phyloP scores from a whole-genome alignment of 2,329 filamentous ascomycete genomes.

The Fusarium illudens region DNA sequence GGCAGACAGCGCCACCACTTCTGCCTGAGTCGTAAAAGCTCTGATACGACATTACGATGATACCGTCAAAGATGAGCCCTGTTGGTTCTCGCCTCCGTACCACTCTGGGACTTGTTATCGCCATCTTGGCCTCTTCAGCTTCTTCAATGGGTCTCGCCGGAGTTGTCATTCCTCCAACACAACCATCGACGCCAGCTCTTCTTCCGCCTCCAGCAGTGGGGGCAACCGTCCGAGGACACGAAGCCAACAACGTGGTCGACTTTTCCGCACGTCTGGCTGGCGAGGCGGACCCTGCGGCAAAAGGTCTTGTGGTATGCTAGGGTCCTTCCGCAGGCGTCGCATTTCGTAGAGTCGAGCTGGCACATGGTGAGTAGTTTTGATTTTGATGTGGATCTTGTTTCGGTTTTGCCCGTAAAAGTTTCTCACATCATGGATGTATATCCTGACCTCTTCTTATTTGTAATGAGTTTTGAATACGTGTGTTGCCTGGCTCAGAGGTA shows the following conservation, averaged over 20 bases:
- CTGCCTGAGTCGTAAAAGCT: not conserved
- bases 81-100: not conserved
- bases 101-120: not conserved
- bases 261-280: not conserved
- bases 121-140: not conserved
- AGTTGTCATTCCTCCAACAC: not conserved
- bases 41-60: not conserved
- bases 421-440: not conserved
- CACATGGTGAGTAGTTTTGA: not conserved
- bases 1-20: not conserved
- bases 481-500: not conserved
- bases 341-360: constrained; percentile 4
- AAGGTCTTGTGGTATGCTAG: not conserved
- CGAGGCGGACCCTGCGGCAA: constrained; percentile 6
- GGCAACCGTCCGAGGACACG: not conserved
- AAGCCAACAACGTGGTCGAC: not conserved
- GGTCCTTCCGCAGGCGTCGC: not conserved
- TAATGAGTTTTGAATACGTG: not conserved
- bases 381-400: not conserved
- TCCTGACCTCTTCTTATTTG: not conserved
- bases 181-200: not conserved
- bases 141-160: not conserved
- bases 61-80: not conserved
- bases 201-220: constrained; percentile 3
- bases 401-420: not conserved